Percentiles rank a stretch among this genome's conserved stretches.
phyloP scores from a whole-genome alignment of 805 yeast species.

The Ogataea salicorniae region DNA sequence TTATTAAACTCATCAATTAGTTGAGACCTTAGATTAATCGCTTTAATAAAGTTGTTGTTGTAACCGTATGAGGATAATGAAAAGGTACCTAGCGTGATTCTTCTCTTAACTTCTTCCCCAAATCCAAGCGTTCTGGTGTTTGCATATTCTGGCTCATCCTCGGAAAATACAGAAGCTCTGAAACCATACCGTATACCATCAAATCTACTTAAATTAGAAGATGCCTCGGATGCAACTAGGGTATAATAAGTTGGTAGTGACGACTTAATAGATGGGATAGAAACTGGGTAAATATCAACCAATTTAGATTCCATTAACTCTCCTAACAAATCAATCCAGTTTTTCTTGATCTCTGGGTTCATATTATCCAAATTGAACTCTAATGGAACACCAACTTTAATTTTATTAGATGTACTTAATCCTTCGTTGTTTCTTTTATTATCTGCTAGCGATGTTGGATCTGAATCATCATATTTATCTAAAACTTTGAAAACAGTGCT shows the following conservation, averaged over 20 bases:
- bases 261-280: constrained; percentile 62
- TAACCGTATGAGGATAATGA: constrained; percentile 73
- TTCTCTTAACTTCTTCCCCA: constrained; percentile 77
- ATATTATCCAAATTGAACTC: constrained; percentile 61
- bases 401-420: constrained; percentile 6
- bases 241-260: constrained; percentile 83
- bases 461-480: constrained; percentile 62
- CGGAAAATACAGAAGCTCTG: constrained; percentile 33
- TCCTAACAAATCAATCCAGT: constrained; percentile 43
- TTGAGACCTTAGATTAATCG: constrained; percentile 58
- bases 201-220: constrained; percentile 82
- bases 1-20: constrained; percentile 62
- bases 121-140: constrained; percentile 62
- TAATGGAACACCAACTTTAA: constrained; percentile 66
- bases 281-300: constrained; percentile 53
- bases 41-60: constrained; percentile 69
- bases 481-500: constrained; percentile 48
- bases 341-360: constrained; percentile 38
- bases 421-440: constrained; percentile 27
- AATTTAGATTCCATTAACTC: constrained; percentile 43
- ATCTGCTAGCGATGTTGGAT: constrained; percentile 63
- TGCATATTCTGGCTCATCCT: constrained; percentile 35
- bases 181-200: constrained; percentile 88
- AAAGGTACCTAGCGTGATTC: constrained; percentile 83
- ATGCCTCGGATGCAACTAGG: constrained; percentile 87